Conservation (phyloP, 306 rosid genomes). For the Abrus pulchellus region DNA sequence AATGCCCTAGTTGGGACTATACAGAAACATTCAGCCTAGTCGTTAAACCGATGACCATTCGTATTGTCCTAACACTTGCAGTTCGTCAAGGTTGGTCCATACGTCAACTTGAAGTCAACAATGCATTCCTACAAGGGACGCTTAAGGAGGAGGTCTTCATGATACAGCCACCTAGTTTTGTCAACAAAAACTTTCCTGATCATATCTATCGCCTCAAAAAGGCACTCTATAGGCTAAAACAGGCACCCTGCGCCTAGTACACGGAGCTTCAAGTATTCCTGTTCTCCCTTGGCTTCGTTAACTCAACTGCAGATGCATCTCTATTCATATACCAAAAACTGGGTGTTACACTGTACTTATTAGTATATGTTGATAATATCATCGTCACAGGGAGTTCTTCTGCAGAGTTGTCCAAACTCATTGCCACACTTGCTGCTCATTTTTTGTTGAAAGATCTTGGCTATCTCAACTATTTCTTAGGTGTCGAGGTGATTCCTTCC, state of each 20-base stretch:
- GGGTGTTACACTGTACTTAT: neutral
- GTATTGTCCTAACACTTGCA: neutral
- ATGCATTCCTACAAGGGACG: neutral
- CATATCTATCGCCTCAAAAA: neutral
- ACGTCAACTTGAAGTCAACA: slow-evolving; percentile 3
- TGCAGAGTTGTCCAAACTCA: neutral
- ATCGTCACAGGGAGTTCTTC: neutral
- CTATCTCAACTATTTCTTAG: neutral
- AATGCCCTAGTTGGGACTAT: neutral
- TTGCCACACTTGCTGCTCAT: neutral
- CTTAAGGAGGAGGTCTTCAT: neutral
- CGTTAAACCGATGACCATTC: neutral
- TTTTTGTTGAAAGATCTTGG: neutral
- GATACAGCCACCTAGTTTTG: neutral
- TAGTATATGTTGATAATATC: slow-evolving; percentile 12
- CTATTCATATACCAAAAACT: neutral
- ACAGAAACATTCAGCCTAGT: neutral
- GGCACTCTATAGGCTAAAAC: neutral
- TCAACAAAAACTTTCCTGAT: no score
- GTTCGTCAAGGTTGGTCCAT: neutral
- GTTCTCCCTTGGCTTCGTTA: neutral
- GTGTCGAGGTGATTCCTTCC: no score
- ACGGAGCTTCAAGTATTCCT: neutral
- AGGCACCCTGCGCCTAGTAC: neutral
- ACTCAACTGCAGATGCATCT: neutral